Evolutionary conservation across 2,329 filamentous ascomycete species (phyloP).

Genomic region (Lachnellula arida): DNA sequence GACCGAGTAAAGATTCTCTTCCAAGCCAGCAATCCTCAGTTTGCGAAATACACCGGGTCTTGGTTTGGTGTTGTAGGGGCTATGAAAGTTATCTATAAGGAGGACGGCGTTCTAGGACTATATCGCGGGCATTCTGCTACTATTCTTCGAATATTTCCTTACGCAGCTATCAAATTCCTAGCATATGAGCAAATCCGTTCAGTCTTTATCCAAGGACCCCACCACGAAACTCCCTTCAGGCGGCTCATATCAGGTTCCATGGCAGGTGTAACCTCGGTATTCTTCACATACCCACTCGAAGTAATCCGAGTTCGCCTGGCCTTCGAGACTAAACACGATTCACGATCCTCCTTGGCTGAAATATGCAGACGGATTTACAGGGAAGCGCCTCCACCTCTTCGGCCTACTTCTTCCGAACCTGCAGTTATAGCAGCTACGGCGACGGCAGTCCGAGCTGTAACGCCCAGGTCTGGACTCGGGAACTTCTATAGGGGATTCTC

Average conservation of each 20-base stretch:
- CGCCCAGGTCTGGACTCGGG: conserved; percentile 63
- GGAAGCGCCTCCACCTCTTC: conserved; percentile 51
- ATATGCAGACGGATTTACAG: conserved; percentile 86
- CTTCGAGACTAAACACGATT: conserved; percentile 80
- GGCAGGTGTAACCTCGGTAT: conserved; percentile 84
- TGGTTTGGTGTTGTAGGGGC: conserved; percentile 82
- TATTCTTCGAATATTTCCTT: conserved; percentile 89
- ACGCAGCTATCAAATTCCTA: conserved; percentile 95
- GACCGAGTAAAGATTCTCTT: conserved; percentile 99
- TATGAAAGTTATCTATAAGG: conserved; percentile 74
- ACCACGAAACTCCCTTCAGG: conserved; percentile 75
- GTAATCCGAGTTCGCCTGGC: conserved; percentile 88
- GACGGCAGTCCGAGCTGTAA: conserved; percentile 44
- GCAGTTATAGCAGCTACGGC: conserved; percentile 36
- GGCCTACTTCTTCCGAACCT: conserved; percentile 39
- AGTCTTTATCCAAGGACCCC: conserved; percentile 62
- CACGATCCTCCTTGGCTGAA: conserved; percentile 62
- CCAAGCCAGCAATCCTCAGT: conserved; percentile 90
- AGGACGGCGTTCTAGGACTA: conserved; percentile 70
- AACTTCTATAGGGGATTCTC: conserved; percentile 97
- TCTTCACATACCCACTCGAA: conserved; percentile 94
- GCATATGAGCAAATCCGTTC: conserved; percentile 95
- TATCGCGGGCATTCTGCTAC: conserved; percentile 95
- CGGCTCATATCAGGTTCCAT: conserved; percentile 69
- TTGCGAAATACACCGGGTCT: conserved; percentile 84